Evolutionary conservation across 495 filamentous ascomycete species (phyloP).

Genomic region (Trichoderma parareesei): DNA sequence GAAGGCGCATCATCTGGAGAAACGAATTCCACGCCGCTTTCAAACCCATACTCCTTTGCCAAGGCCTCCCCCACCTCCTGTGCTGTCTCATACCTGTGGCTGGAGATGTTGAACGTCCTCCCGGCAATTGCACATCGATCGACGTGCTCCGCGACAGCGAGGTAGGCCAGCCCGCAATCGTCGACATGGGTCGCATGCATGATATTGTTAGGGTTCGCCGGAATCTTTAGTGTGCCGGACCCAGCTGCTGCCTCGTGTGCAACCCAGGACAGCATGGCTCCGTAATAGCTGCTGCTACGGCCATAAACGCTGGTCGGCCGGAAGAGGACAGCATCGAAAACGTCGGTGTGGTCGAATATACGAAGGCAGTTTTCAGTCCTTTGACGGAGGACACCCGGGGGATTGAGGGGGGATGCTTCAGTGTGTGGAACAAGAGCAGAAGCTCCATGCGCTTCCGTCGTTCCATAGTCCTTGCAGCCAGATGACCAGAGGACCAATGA

Average conservation of each 20-base stretch:
- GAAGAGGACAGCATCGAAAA: constrained; percentile 32
- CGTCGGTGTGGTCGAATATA: constrained; percentile 21
- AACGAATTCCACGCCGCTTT: constrained; percentile 17
- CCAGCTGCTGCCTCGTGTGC: constrained; percentile 13
- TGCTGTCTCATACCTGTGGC: constrained; percentile 29
- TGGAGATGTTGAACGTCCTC: constrained; percentile 35
- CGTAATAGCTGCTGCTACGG: constrained; percentile 31
- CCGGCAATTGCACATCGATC: constrained; percentile 21
- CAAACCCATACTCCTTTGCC: constrained; percentile 28
- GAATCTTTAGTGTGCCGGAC: constrained; percentile 12
- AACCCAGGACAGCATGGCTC: constrained; percentile 20
- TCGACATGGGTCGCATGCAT: constrained; percentile 36
- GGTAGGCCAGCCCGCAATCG: constrained; percentile 37
- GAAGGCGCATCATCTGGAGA: neutral
- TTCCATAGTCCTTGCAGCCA: constrained; percentile 39
- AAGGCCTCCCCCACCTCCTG: constrained; percentile 26
- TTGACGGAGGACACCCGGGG: constrained; percentile 12
- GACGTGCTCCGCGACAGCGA: constrained; percentile 27
- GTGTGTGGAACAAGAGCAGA: constrained; percentile 26
- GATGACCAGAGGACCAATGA: constrained; percentile 23
- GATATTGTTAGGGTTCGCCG: constrained; percentile 22
- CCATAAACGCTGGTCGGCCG: constrained; percentile 34
- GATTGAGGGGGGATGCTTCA: constrained; percentile 26
- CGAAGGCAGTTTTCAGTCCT: constrained; percentile 17
- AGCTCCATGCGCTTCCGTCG: constrained; percentile 18